phyloP scores from a whole-genome alignment of 345 rosid genomes.

The Linum lewisii region DNA sequence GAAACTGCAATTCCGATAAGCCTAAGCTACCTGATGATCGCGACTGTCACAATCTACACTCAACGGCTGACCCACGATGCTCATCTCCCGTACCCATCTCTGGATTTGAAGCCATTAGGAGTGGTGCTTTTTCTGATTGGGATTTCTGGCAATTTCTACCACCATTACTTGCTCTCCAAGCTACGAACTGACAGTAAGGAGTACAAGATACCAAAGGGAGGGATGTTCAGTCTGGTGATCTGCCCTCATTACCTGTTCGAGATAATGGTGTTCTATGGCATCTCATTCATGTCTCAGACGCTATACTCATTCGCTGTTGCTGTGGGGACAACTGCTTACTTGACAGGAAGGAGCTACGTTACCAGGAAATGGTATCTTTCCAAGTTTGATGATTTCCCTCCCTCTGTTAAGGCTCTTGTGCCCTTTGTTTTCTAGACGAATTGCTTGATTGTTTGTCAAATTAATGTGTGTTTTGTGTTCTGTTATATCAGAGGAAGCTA shows the following conservation, averaged over 20 bases:
- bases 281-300: conserved; percentile 52
- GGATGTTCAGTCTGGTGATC: conserved; percentile 41
- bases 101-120: conserved; percentile 39
- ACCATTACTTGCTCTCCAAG: conserved; percentile 55
- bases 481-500: too few relatives aligned
- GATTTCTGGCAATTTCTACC: conserved; percentile 62
- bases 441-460: background rate
- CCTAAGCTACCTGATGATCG: conserved; percentile 27
- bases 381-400: conserved; percentile 58
- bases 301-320: conserved; percentile 27
- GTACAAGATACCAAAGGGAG: conserved; percentile 59
- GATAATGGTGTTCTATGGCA: conserved; percentile 43
- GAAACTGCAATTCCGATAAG: conserved; percentile 25
- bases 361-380: conserved; percentile 66
- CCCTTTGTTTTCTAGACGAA: conserved; percentile 42
- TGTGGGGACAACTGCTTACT: conserved; percentile 32
- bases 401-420: conserved; percentile 37
- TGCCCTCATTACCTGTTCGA: conserved; percentile 84
- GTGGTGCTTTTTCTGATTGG: conserved; percentile 41
- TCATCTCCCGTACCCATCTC: conserved; percentile 20
- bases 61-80: conserved; percentile 31
- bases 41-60: conserved; percentile 34
- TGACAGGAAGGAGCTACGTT: conserved; percentile 51
- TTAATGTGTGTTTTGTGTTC: too few relatives aligned
- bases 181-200: conserved; percentile 32